phyloP scores from a whole-genome alignment of 1,284 basidiomycete species.

The Heterobasidion occidentale region DNA sequence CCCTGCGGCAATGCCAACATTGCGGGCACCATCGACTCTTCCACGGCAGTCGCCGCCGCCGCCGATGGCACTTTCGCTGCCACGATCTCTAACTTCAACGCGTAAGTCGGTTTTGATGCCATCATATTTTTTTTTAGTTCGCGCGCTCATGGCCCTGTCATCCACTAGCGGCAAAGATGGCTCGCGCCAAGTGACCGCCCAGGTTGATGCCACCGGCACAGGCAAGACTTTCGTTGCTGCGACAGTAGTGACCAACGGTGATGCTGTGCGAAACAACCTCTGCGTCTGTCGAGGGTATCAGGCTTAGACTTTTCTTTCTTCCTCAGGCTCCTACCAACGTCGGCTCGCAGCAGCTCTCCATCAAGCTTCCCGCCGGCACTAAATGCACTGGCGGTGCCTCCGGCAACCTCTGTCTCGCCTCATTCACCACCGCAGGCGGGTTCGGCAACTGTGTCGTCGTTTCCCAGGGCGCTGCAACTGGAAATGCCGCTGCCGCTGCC shows the following conservation, averaged over 20 bases:
- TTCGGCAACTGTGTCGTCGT: slow-evolving; percentile 35
- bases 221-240: slow-evolving; percentile 28
- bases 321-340: slow-evolving; percentile 13
- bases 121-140: background rate
- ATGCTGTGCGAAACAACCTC: slow-evolving; percentile 16
- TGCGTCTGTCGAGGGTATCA: too few relatives aligned
- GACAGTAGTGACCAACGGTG: slow-evolving; percentile 30
- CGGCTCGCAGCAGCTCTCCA: slow-evolving; percentile 30
- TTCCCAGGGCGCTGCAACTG: background rate
- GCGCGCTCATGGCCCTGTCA: background rate
- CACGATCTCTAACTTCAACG: slow-evolving; percentile 45
- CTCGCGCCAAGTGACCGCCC: slow-evolving; percentile 35
- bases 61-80: slow-evolving; percentile 36
- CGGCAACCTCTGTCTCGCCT: slow-evolving; percentile 35
- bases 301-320: background rate
- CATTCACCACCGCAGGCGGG: slow-evolving; percentile 29
- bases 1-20: slow-evolving; percentile 41
- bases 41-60: slow-evolving; percentile 32
- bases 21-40: slow-evolving; percentile 29
- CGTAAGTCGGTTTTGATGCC: slow-evolving; percentile 23
- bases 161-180: slow-evolving; percentile 34
- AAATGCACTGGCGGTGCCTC: slow-evolving; percentile 35
- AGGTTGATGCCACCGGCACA: slow-evolving; percentile 27
- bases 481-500: background rate
- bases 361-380: slow-evolving; percentile 33